Percentiles rank a stretch among this genome's conserved stretches.
Evolutionary conservation across 768 basidiomycete species (phyloP).

Genomic region (Russula foetens): DNA sequence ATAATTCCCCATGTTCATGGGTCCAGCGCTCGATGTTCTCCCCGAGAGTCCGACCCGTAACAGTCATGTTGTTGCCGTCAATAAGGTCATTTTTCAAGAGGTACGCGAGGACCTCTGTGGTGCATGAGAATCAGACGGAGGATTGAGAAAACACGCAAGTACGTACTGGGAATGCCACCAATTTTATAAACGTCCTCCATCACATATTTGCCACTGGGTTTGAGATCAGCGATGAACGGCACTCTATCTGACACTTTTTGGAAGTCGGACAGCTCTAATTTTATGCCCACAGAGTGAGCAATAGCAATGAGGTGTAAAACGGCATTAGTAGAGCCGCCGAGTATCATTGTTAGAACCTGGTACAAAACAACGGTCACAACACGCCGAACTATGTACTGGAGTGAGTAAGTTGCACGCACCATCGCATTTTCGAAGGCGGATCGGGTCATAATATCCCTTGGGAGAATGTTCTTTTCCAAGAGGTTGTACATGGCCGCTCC

Average conservation of each 20-base stretch:
- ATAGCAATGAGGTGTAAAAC: conserved; percentile 96
- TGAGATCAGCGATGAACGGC: conserved; percentile 94
- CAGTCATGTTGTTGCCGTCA: conserved; percentile 85
- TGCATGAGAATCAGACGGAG: not conserved
- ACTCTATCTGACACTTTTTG: conserved; percentile 85
- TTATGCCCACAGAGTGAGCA: conserved; percentile 91
- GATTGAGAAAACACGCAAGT: not conserved
- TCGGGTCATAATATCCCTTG: conserved; percentile 94
- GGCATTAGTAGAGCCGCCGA: conserved; percentile 97
- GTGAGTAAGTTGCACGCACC: conserved; percentile 36
- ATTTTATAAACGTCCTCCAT: conserved; percentile 97
- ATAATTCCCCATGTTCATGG: conserved; percentile 68
- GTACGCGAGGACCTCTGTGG: conserved; percentile 73
- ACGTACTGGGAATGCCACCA: conserved; percentile 91
- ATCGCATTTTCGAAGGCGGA: conserved; percentile 98
- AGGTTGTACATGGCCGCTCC: conserved; percentile 83
- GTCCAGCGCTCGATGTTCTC: conserved; percentile 92
- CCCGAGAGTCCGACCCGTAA: conserved; percentile 82
- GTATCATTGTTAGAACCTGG: conserved; percentile 90
- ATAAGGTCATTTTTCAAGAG: conserved; percentile 82
- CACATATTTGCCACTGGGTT: conserved; percentile 96
- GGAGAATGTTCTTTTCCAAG: conserved; percentile 85
- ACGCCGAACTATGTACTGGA: not conserved
- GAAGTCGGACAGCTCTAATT: conserved; percentile 86
- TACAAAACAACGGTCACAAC: not conserved